These are phyloP conservation scores for Nitzschia sp. DNA, from an alignment of 108 stramenopile genomes.

Conservation along the genomic window DNA sequence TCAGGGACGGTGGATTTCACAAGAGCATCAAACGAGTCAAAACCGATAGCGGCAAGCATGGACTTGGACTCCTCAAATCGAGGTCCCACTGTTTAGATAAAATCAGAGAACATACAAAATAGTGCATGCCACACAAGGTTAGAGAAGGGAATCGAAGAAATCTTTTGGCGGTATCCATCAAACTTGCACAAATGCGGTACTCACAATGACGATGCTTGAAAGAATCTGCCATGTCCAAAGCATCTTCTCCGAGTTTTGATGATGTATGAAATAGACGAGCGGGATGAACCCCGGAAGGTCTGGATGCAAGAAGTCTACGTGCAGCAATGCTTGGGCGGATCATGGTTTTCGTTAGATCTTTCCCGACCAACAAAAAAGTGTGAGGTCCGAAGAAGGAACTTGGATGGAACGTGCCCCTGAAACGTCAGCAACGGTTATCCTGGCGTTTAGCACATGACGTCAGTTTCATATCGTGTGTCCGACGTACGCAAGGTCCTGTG, in stretches of 20 bases:
- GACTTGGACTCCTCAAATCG: constrained; percentile 60
- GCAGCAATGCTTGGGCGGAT: constrained; percentile 1
- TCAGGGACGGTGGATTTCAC: constrained; percentile 90
- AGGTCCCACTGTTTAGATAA: constrained; percentile 73
- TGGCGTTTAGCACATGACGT: too few relatives aligned
- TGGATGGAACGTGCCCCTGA: too few relatives aligned
- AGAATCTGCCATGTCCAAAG: constrained; percentile 77
- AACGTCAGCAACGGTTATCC: too few relatives aligned
- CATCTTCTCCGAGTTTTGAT: constrained; percentile 44
- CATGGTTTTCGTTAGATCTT: too few relatives aligned
- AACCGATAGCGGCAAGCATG: constrained; percentile 90
- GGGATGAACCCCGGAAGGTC: background rate
- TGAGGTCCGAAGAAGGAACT: too few relatives aligned
- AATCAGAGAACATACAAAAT: too few relatives aligned
- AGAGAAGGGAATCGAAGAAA: background rate
- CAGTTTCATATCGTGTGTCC: too few relatives aligned
- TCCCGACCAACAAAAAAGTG: too few relatives aligned
- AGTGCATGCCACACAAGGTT: too few relatives aligned
- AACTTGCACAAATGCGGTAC: too few relatives aligned
- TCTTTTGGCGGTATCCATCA: background rate
- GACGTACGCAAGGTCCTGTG: too few relatives aligned
- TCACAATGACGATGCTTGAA: constrained; percentile 83
- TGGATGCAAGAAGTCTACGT: constrained; percentile 3
- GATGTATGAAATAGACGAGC: constrained; percentile 46
- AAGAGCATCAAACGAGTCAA: constrained; percentile 84